A percentile compares a stretch with the other conserved stretches of the same genome.
Evolutionary conservation across 805 yeast species (phyloP).

Genomic region (Myxozyma vanderwaltii): DNA sequence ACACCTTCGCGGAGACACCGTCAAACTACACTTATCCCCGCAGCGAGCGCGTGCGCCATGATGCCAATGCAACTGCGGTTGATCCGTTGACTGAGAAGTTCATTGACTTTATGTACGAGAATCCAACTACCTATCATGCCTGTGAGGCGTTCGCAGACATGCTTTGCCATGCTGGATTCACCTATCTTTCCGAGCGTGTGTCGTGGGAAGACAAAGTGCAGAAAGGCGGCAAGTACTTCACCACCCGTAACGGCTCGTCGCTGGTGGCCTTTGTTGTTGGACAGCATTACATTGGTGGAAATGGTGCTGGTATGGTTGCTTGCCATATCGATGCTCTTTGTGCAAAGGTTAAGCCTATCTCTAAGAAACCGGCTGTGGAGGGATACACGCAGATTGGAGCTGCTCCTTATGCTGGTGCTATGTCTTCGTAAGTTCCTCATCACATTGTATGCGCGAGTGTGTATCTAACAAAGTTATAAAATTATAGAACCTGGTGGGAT

Average conservation of each 20-base stretch:
- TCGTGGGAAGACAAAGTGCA: constrained; percentile 51
- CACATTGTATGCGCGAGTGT: not conserved
- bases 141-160: constrained; percentile 62
- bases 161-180: constrained; percentile 62
- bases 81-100: constrained; percentile 27
- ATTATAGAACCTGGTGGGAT: constrained; percentile 64
- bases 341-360: constrained; percentile 66
- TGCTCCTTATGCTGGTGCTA: constrained; percentile 79
- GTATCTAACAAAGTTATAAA: not conserved
- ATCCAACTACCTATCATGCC: constrained; percentile 65
- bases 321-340: constrained; percentile 59
- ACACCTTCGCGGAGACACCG: not conserved
- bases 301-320: constrained; percentile 60
- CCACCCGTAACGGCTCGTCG: constrained; percentile 67
- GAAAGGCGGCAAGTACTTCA: constrained; percentile 59
- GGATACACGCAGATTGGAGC: constrained; percentile 80
- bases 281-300: constrained; percentile 60
- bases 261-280: constrained; percentile 74
- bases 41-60: constrained; percentile 21
- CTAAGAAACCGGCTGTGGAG: constrained; percentile 60
- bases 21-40: constrained; percentile 21
- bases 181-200: constrained; percentile 63
- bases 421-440: constrained; percentile 38
- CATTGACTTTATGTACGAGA: constrained; percentile 33
- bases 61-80: constrained; percentile 9